phyloP scores from a whole-genome alignment of 768 basidiomycete genomes.

The Rhizopogon vesiculosus region DNA sequence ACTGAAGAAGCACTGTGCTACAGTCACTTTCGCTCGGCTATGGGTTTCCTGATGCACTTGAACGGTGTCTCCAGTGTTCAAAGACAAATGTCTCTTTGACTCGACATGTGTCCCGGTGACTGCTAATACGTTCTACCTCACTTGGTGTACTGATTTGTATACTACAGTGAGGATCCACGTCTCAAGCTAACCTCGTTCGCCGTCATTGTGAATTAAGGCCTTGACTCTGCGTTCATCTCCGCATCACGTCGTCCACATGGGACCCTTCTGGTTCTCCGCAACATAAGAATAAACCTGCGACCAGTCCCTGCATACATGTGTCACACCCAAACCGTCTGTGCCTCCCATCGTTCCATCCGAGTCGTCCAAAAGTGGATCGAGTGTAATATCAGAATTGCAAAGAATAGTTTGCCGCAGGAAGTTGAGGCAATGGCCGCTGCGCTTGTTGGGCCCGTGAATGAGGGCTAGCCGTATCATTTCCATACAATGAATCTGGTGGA shows the following conservation, averaged over 20 bases:
- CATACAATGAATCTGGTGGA: constrained; percentile 27
- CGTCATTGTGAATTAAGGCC: too few relatives aligned
- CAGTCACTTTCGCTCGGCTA: too few relatives aligned
- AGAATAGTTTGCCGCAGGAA: constrained; percentile 38
- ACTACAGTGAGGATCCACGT: too few relatives aligned
- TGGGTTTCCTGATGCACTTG: too few relatives aligned
- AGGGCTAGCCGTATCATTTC: constrained; percentile 9
- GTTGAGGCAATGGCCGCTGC: constrained; percentile 35
- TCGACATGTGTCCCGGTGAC: too few relatives aligned
- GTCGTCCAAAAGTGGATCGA: constrained; percentile 30
- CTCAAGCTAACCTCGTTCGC: too few relatives aligned
- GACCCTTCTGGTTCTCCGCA: constrained; percentile 13
- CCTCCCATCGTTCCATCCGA: constrained; percentile 5
- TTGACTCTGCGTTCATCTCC: too few relatives aligned
- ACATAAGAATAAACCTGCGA: constrained; percentile 19
- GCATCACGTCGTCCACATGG: background rate
- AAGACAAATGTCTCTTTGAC: too few relatives aligned
- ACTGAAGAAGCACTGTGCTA: too few relatives aligned
- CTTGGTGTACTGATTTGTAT: too few relatives aligned
- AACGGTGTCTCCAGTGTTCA: too few relatives aligned
- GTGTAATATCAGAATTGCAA: constrained; percentile 38
- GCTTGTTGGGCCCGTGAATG: background rate
- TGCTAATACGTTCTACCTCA: too few relatives aligned
- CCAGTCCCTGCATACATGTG: constrained; percentile 27
- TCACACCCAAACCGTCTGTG: constrained; percentile 19